Conservation (phyloP, 441 rosid genomes). For the Erodium trifolium region DNA sequence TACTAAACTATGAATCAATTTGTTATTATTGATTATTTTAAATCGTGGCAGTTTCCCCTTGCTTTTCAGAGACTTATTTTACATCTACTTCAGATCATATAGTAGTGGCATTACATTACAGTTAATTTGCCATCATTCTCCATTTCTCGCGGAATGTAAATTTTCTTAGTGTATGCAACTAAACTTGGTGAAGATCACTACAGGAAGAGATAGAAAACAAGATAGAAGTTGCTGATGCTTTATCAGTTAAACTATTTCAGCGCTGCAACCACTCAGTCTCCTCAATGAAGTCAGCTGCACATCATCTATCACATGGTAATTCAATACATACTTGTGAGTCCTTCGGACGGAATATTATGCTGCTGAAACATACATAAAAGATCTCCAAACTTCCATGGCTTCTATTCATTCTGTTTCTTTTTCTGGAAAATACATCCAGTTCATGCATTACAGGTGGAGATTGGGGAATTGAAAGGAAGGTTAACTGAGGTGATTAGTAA, state of each 20-base stretch:
- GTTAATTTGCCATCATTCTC: slow-evolving; percentile 9
- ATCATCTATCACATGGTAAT: slow-evolving; percentile 76
- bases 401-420: not conserved
- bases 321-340: not conserved
- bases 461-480: slow-evolving; percentile 85
- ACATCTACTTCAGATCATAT: not conserved
- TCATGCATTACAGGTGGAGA: slow-evolving; percentile 77
- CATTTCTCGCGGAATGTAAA: slow-evolving; percentile 9
- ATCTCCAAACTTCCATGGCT: not conserved
- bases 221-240: slow-evolving; percentile 88
- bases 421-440: slow-evolving; percentile 34
- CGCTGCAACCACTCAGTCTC: slow-evolving; percentile 67
- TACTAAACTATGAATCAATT: not conserved
- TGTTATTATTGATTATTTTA: not conserved
- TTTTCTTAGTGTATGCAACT: slow-evolving; percentile 8
- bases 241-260: slow-evolving; percentile 76
- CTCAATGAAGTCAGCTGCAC: slow-evolving; percentile 66
- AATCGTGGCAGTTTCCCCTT: not conserved
- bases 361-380: not conserved
- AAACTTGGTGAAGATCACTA: slow-evolving; percentile 21
- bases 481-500: slow-evolving; percentile 76
- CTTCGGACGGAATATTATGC: not conserved
- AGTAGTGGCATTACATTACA: not conserved
- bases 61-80: not conserved
- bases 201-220: slow-evolving; percentile 91